A percentile compares a stretch with the other conserved stretches of the same genome.
Conservation (phyloP, 768 basidiomycete species). For the Auriscalpium microsporum region DNA sequence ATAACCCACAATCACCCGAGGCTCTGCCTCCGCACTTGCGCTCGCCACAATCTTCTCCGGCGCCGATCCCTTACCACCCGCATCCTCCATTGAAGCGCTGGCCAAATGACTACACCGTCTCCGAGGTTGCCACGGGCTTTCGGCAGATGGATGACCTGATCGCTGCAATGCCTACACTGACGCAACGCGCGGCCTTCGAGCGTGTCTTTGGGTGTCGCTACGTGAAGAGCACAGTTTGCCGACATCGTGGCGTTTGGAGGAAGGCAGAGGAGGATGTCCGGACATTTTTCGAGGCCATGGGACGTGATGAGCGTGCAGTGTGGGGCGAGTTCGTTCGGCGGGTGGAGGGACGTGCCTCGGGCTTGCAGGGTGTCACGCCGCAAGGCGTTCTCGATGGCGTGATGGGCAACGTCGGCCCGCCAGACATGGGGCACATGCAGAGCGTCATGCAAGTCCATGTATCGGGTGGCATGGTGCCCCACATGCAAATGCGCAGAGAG, state of each 20-base stretch:
- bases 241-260: slow-evolving; percentile 61
- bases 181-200: slow-evolving; percentile 61
- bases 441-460: slow-evolving; percentile 8
- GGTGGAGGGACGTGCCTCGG: slow-evolving; percentile 40
- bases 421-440: slow-evolving; percentile 1
- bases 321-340: slow-evolving; percentile 65
- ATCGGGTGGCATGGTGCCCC: background rate
- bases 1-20: slow-evolving; percentile 4
- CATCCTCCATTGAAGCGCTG: slow-evolving; percentile 64
- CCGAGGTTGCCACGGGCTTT: slow-evolving; percentile 56
- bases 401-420: background rate
- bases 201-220: slow-evolving; percentile 64
- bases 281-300: slow-evolving; percentile 46
- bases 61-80: slow-evolving; percentile 35
- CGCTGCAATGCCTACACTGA: slow-evolving; percentile 32
- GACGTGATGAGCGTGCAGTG: slow-evolving; percentile 46
- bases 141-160: slow-evolving; percentile 36
- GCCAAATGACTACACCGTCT: slow-evolving; percentile 71
- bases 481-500: slow-evolving; percentile 10
- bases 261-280: slow-evolving; percentile 41
- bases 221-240: slow-evolving; percentile 67
- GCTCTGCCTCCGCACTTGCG: slow-evolving; percentile 17
- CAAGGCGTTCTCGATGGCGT: background rate
- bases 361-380: slow-evolving; percentile 2
- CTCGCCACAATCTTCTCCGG: slow-evolving; percentile 14